Conservation (phyloP, 1,284 basidiomycete species). For the Xanthoconium separans region DNA sequence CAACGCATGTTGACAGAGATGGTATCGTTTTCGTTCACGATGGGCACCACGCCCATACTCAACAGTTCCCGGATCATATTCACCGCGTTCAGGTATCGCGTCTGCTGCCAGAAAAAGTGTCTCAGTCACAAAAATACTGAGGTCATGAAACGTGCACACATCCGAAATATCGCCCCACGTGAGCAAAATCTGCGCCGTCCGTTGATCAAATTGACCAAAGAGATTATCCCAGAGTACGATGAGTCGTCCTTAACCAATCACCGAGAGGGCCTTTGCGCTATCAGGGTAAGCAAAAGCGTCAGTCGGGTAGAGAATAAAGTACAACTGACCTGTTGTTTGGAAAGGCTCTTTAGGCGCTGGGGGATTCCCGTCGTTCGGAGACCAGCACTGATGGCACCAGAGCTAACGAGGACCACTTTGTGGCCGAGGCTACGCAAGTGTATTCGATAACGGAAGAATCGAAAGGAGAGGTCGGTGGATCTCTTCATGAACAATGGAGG, state of each 20-base stretch:
- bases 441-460: slow-evolving; percentile 90
- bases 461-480: slow-evolving; percentile 90
- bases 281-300: slow-evolving; percentile 8
- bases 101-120: slow-evolving; percentile 57
- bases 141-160: slow-evolving; percentile 48
- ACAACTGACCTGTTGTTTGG: slow-evolving; percentile 78
- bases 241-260: slow-evolving; percentile 93
- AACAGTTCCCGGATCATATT: slow-evolving; percentile 90
- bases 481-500: slow-evolving; percentile 90
- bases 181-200: slow-evolving; percentile 92
- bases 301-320: not conserved
- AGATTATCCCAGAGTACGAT: slow-evolving; percentile 98
- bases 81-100: slow-evolving; percentile 91
- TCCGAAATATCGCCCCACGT: slow-evolving; percentile 97
- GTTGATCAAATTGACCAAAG: slow-evolving; percentile 90
- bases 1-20: slow-evolving; percentile 86
- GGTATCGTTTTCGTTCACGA: slow-evolving; percentile 97
- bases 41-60: slow-evolving; percentile 88
- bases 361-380: slow-evolving; percentile 88
- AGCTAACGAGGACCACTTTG: slow-evolving; percentile 93
- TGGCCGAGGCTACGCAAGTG: slow-evolving; percentile 80
- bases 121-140: not conserved
- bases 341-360: slow-evolving; percentile 78
- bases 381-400: slow-evolving; percentile 95
- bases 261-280: slow-evolving; percentile 78